Base-by-base conservation (phyloP, 139 green algal species). In the Bryopsis sp. region DNA sequence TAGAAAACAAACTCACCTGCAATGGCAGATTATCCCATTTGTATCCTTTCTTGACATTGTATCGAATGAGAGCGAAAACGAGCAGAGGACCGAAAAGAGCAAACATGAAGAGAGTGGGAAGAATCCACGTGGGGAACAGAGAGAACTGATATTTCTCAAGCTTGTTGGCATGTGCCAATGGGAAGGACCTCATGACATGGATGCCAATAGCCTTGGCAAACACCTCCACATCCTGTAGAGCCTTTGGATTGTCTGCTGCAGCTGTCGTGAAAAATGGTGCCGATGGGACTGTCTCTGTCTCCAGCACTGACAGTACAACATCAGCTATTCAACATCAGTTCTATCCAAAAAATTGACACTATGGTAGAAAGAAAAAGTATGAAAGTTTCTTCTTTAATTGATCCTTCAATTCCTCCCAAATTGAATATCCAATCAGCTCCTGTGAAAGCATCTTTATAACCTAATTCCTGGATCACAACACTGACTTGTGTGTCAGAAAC, bases 201-300 rank as follows among this genome's bases (percentile, higher is more conserved):
- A 54, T 54, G 43, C 43, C 43, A 26, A 54, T 54, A 19, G 43
- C 43, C 43, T 54, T 54, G 19, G 43, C 43, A 54, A 54, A 54
- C 43, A 54, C 43, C 19, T 54, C 43, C 43, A 54, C 43, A 54
- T 11, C 19, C 43, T 54, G 43, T 11, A 54, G 43, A 26, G 43
- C 43, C 43, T 54, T 11, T 11, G 43, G 19, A 54, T 54, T 54
- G 43, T 54, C 43, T 19, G 43, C 43, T 54, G 43, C 43, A 54
- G 43, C 43, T 11, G 43, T 54, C 43, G 43, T 54, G 43, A 54
- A 54, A 19, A 54, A 54, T 26, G 43, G 43, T 54, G 43, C 43
- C 11, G 43, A 54, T 54, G 43, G 43, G 43, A 54, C 43, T 19
- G 43, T 54, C 15, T 54, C 43, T 11, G 43, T 26, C 19, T 54